Percentiles rank a stretch among this genome's conserved stretches.
Conservation (phyloP, 1,139 yeast genomes). For the Yamadazyma oceani region DNA sequence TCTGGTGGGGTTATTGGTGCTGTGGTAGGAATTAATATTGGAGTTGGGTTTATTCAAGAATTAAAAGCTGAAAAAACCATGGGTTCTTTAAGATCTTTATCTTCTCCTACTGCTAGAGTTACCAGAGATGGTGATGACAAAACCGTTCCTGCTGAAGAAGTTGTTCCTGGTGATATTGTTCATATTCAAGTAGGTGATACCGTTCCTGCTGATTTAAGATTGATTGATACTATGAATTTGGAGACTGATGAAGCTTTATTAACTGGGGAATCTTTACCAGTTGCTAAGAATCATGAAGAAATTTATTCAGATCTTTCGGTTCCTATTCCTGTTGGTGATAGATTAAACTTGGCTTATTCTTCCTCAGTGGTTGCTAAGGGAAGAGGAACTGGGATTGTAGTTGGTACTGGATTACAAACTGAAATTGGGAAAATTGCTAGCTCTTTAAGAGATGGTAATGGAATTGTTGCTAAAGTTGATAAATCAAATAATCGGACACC, state of each 20-base stretch:
- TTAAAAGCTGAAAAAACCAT: conserved; percentile 76
- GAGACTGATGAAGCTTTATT: conserved; percentile 81
- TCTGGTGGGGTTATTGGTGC: conserved; percentile 81
- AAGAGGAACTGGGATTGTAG: conserved; percentile 68
- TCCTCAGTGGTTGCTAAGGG: conserved; percentile 77
- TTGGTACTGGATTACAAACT: conserved; percentile 66
- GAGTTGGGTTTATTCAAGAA: conserved; percentile 72
- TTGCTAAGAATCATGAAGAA: conserved; percentile 49
- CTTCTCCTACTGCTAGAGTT: conserved; percentile 73
- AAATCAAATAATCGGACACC: conserved; percentile 25
- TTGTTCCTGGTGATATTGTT: conserved; percentile 78
- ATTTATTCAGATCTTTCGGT: conserved; percentile 17
- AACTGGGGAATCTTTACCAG: conserved; percentile 81
- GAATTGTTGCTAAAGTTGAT: conserved; percentile 29
- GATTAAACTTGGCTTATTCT: conserved; percentile 70
- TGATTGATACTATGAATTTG: conserved; percentile 61
- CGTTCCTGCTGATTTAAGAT: conserved; percentile 73
- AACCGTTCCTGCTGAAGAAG: conserved; percentile 63
- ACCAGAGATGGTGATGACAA: conserved; percentile 61
- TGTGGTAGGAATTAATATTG: conserved; percentile 65
- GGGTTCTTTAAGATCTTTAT: conserved; percentile 68
- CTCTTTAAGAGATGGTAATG: conserved; percentile 44
- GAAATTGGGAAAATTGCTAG: conserved; percentile 79
- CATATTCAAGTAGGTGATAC: conserved; percentile 73
- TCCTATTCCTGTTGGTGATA: conserved; percentile 64